Evolutionary conservation across 805 yeast species (phyloP).

Genomic region (Dipodascus geniculatus): DNA sequence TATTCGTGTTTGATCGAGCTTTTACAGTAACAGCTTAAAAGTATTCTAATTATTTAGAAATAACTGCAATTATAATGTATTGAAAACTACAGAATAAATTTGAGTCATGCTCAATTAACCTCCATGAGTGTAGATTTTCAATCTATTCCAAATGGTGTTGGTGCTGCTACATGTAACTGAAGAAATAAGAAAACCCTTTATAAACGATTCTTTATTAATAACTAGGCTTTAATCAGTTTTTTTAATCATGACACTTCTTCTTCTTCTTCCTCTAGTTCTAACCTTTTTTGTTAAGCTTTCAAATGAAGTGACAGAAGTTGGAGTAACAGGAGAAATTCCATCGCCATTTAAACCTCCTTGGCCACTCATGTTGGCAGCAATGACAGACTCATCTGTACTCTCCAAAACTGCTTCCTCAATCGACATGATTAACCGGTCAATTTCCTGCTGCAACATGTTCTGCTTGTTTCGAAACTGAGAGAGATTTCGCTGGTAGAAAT

Average conservation of each 20-base stretch:
- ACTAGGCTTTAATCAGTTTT: not conserved
- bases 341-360: not conserved
- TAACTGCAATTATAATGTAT: no score
- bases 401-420: not conserved
- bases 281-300: not conserved
- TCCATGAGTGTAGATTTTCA: no score
- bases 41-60: no score
- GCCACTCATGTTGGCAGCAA: not conserved
- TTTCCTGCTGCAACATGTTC: not conserved
- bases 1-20: no score
- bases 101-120: no score
- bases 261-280: constrained; percentile 1
- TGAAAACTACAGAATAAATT: no score
- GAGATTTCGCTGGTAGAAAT: not conserved
- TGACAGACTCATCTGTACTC: not conserved
- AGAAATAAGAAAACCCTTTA: no score
- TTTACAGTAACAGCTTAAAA: no score
- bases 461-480: not conserved
- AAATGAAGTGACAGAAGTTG: not conserved
- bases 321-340: not conserved
- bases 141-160: no score
- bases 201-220: no score
- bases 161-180: no score
- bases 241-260: constrained; percentile 1
- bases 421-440: not conserved